Base-by-base conservation (phyloP, 148 eudicot genomes). In the Nepenthes gracilis region DNA sequence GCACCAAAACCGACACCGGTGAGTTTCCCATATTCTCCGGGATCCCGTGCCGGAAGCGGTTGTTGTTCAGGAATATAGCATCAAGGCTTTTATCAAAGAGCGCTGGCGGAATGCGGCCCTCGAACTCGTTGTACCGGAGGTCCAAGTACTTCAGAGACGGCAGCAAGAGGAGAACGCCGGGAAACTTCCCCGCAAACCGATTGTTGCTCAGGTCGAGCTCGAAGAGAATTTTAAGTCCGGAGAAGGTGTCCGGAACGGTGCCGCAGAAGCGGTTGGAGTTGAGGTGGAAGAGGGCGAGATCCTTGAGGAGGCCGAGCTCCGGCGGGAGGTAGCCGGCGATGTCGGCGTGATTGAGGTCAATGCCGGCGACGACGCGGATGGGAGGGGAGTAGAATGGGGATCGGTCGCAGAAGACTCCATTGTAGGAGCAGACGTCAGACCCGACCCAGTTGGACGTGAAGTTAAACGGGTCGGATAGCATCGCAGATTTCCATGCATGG, bases 21-120 rank as follows among this genome's bases (percentile, higher is more conserved):
- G 86, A 87, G 57, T 81, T 78, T 0, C 84, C 92, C 4, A 87
- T 11, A 65, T 78, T 90, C 4, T 59, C 55, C 0, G 95, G 95
- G n/a, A 85, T 34, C 0, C 47, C 1, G 0, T 74, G 69, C 0
- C 55, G 2, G 61, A 90, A 90, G 0, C 71, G 65, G 68, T 90
- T 90, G 77, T 78, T 65, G 73, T 90, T 90, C 37, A 67, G 53
- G 53, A 68, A 68, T 35, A 68, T 34, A 6, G 71, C 71, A 15
- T 68, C 71, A 3, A 68, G 65, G 2, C 23, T n/a, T 57, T 9
- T 60, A 33, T 68, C 54, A 34, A 68, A 68, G 2, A 60, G 12
- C 14, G 43, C 55, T 12, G 8, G 14, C 2, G 71, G 71, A 35
- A 68, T 8, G 2, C 13, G 54, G n/a, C 71, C 71, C 36, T 60